phyloP scores from a whole-genome alignment of 352 stramenopile species.

The Albugo laibachii region DNA sequence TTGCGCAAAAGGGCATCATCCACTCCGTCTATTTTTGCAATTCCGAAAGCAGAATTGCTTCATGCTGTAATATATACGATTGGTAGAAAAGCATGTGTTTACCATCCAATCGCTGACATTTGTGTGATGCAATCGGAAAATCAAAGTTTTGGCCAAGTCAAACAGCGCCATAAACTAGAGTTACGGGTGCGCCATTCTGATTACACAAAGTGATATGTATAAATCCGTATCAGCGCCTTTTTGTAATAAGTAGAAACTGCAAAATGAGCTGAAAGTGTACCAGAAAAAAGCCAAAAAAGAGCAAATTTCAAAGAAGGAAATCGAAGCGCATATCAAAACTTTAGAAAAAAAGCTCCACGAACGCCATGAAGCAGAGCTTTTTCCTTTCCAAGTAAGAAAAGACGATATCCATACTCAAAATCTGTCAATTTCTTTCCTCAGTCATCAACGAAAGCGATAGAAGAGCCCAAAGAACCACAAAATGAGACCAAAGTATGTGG shows the following conservation, averaged over 20 bases:
- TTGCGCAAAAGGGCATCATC: too few species aligned
- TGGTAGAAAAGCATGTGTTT: too few species aligned
- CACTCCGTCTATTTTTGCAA: too few species aligned
- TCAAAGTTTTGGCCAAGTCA: slow-evolving; percentile 60
- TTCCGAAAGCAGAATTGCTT: too few species aligned
- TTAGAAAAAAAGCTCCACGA: slow-evolving; percentile 39
- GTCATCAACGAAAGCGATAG: neutral
- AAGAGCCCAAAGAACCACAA: neutral
- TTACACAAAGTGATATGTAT: too few species aligned
- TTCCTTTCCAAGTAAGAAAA: slow-evolving; percentile 10
- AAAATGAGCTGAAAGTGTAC: slow-evolving; percentile 58
- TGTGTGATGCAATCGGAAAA: slow-evolving; percentile 4
- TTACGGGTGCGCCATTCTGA: slow-evolving; percentile 25
- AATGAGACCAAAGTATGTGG: too few species aligned
- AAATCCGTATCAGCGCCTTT: neutral
- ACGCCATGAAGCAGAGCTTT: slow-evolving; percentile 32
- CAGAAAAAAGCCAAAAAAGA: slow-evolving; percentile 79
- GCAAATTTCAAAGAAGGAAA: slow-evolving; percentile 51
- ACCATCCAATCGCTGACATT: too few species aligned
- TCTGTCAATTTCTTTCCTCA: neutral
- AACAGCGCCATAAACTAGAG: slow-evolving; percentile 78
- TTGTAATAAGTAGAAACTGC: slow-evolving; percentile 22
- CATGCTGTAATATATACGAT: too few species aligned
- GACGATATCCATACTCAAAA: too few species aligned
- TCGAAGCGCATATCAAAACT: slow-evolving; percentile 24